Percentiles rank a stretch among this genome's conserved stretches.
These are phyloP conservation scores for Neoboletus subvelutipes DNA, from an alignment of 768 basidiomycete genomes.

Conservation along the genomic window DNA sequence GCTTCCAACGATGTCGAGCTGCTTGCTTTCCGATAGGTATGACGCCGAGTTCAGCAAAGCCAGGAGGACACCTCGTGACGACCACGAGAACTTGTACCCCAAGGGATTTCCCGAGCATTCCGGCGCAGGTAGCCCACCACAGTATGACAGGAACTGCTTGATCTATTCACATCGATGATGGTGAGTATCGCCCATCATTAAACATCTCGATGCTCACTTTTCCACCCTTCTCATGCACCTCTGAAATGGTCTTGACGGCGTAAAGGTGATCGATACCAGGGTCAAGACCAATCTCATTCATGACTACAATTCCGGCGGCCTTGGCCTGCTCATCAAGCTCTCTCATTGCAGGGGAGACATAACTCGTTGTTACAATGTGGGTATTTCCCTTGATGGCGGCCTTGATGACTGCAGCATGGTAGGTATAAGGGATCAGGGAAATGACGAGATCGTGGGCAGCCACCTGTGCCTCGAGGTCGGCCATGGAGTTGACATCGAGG, in stretches of 20 bases:
- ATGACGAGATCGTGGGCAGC: constrained; percentile 91
- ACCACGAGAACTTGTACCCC: constrained; percentile 99
- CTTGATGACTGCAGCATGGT: constrained; percentile 87
- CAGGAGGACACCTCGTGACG: constrained; percentile 91
- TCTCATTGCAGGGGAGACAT: constrained; percentile 89
- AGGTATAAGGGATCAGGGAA: constrained; percentile 93
- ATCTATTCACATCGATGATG: constrained; percentile 45
- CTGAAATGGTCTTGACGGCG: constrained; percentile 90
- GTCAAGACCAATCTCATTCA: constrained; percentile 98
- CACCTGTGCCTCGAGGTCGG: constrained; percentile 76
- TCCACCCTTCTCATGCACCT: constrained; percentile 92
- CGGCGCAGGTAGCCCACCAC: constrained; percentile 93
- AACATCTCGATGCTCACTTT: constrained; percentile 54
- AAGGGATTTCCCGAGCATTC: constrained; percentile 91
- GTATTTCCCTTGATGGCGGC: constrained; percentile 82
- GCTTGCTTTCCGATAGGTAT: constrained; percentile 66
- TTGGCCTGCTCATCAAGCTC: constrained; percentile 79
- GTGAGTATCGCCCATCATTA: not conserved
- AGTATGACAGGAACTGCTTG: constrained; percentile 91
- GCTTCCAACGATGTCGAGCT: constrained; percentile 65
- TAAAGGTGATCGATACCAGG: constrained; percentile 94
- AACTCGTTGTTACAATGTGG: constrained; percentile 94
- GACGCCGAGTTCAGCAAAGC: constrained; percentile 90
- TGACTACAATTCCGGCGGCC: constrained; percentile 86
- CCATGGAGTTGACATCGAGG: constrained; percentile 73